phyloP scores from a whole-genome alignment of 805 yeast genomes.

The Monosporozyma solicola region DNA sequence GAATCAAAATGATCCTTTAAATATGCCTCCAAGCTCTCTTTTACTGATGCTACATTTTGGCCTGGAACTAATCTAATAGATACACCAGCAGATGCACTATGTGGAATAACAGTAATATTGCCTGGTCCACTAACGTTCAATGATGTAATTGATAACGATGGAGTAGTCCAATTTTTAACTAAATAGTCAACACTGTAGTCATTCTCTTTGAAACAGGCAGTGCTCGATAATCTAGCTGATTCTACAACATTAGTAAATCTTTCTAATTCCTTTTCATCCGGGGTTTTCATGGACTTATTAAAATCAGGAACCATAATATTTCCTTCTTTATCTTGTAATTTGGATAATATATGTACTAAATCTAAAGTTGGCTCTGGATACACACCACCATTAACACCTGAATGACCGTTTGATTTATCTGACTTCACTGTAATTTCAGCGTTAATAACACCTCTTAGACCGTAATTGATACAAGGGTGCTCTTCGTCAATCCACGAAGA shows the following conservation, averaged over 20 bases:
- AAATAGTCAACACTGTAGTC: conserved; percentile 39
- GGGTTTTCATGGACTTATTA: conserved; percentile 53
- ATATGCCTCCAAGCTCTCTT: conserved; percentile 39
- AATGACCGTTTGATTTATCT: conserved; percentile 81
- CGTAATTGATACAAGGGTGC: conserved; percentile 88
- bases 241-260: conserved; percentile 54
- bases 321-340: conserved; percentile 49
- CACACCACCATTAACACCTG: conserved; percentile 95
- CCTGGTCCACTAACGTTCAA: conserved; percentile 84
- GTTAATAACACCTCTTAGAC: conserved; percentile 84
- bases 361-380: conserved; percentile 85
- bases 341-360: conserved; percentile 60
- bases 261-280: conserved; percentile 48
- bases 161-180: conserved; percentile 79
- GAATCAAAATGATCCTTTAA: conserved; percentile 40
- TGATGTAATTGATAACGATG: conserved; percentile 80
- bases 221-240: conserved; percentile 22
- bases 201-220: conserved; percentile 10
- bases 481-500: conserved; percentile 90
- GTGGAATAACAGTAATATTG: conserved; percentile 84
- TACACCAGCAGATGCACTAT: conserved; percentile 61
- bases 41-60: conserved; percentile 58
- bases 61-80: conserved; percentile 87
- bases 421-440: conserved; percentile 62
- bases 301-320: conserved; percentile 58